Evolutionary conservation across 1,284 basidiomycete genomes (phyloP).

Genomic region (Rhodotorula sp.): DNA sequence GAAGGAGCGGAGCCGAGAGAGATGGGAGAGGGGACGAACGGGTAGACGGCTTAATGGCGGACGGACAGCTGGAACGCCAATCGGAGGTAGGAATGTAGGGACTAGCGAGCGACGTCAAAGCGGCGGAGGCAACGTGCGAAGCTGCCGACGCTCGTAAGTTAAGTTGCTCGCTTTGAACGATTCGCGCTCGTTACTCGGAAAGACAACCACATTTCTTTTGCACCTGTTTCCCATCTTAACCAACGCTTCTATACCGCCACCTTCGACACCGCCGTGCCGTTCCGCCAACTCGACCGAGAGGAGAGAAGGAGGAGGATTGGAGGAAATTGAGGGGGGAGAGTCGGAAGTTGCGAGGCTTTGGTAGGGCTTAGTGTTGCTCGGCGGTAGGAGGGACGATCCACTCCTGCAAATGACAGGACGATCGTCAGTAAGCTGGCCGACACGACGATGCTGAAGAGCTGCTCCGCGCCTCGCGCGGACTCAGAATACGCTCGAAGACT

Average conservation of each 20-base stretch:
- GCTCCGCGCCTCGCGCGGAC: not conserved
- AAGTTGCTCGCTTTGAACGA: too few species aligned
- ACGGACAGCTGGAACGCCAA: too few species aligned
- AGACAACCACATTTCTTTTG: too few species aligned
- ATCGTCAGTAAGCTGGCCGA: not conserved
- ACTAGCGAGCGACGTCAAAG: too few species aligned
- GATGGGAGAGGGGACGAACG: not conserved
- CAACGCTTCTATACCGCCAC: not conserved
- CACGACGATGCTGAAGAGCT: not conserved
- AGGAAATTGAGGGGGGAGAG: too few species aligned
- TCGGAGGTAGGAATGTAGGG: too few species aligned
- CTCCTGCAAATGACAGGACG: conserved; percentile 14
- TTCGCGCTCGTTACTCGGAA: too few species aligned
- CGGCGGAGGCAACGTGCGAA: too few species aligned
- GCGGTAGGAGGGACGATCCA: conserved; percentile 37
- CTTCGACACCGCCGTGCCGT: not conserved
- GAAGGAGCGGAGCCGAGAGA: not conserved
- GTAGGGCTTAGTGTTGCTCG: conserved; percentile 18
- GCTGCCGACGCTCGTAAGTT: too few species aligned
- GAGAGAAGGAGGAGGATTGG: not conserved
- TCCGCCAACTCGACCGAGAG: not conserved
- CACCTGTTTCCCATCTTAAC: not conserved
- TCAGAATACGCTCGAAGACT: not conserved
- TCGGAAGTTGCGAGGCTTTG: not conserved
- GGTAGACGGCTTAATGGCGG: too few species aligned